Evolutionary conservation across 352 stramenopile genomes (phyloP).

Genomic region (Globisporangium uncinulatum): DNA sequence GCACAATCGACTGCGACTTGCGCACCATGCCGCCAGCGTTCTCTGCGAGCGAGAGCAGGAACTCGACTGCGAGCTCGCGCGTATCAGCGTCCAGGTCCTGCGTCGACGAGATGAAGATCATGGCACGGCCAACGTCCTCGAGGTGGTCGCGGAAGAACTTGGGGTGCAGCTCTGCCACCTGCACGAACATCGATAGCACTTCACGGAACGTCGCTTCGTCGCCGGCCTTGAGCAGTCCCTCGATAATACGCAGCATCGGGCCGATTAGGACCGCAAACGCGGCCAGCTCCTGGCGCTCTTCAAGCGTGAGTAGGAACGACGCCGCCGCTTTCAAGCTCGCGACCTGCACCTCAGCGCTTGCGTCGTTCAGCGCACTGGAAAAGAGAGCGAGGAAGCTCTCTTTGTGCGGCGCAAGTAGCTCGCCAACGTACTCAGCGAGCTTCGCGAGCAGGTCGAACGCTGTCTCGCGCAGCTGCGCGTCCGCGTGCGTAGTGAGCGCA

Average conservation of each 20-base stretch:
- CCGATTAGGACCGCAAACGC: slow-evolving; percentile 66
- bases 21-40: slow-evolving; percentile 78
- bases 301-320: slow-evolving; percentile 70
- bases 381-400: slow-evolving; percentile 78
- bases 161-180: slow-evolving; percentile 72
- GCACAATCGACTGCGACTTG: slow-evolving; percentile 63
- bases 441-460: slow-evolving; percentile 74
- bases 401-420: slow-evolving; percentile 67
- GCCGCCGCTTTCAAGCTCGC: slow-evolving; percentile 64
- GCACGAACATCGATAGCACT: slow-evolving; percentile 63
- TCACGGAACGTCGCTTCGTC: slow-evolving; percentile 72
- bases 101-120: slow-evolving; percentile 72
- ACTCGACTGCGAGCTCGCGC: slow-evolving; percentile 75
- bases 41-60: slow-evolving; percentile 74
- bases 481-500: slow-evolving; percentile 44
- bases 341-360: slow-evolving; percentile 56
- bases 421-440: slow-evolving; percentile 62
- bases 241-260: slow-evolving; percentile 76
- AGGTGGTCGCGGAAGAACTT: slow-evolving; percentile 76
- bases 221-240: slow-evolving; percentile 42
- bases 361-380: slow-evolving; percentile 62
- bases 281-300: slow-evolving; percentile 57
- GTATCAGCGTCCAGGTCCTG: slow-evolving; percentile 66
- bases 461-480: slow-evolving; percentile 62
- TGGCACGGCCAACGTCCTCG: slow-evolving; percentile 65